Percentiles rank a stretch among this genome's conserved stretches.
Conservation (phyloP, 495 filamentous ascomycete genomes). For the Letharia columbiana region DNA sequence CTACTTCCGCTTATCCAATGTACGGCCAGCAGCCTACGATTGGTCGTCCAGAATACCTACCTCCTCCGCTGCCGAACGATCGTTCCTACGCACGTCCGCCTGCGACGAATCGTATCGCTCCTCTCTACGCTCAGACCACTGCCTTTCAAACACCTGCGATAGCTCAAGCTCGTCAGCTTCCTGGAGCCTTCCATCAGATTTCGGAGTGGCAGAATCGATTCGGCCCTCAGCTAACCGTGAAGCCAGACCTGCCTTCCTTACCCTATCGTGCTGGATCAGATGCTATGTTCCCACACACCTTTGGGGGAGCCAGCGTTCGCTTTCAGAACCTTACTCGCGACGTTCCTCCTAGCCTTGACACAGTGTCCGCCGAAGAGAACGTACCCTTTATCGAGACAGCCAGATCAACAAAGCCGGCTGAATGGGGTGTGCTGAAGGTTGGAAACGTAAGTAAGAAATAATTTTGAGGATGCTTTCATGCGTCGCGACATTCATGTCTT, state of each 20-base stretch:
- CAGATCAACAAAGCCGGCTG: slow-evolving; percentile 19
- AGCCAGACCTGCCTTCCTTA: slow-evolving; percentile 17
- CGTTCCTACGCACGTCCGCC: slow-evolving; percentile 15
- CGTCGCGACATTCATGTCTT: neutral
- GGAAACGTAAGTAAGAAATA: slow-evolving; percentile 36
- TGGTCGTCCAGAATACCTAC: neutral
- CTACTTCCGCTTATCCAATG: neutral
- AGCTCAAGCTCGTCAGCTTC: slow-evolving; percentile 4
- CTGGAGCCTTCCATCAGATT: neutral
- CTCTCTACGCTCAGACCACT: slow-evolving; percentile 7
- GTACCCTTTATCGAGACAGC: slow-evolving; percentile 23
- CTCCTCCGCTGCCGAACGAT: slow-evolving; percentile 9
- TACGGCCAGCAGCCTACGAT: neutral
- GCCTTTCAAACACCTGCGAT: slow-evolving; percentile 3
- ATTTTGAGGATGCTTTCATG: neutral
- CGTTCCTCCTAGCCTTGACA: slow-evolving; percentile 11
- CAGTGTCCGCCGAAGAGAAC: slow-evolving; percentile 10
- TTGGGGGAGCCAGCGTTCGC: slow-evolving; percentile 18
- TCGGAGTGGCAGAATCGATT: slow-evolving; percentile 20
- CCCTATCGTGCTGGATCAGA: slow-evolving; percentile 25
- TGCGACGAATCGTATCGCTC: slow-evolving; percentile 18
- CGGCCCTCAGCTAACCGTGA: slow-evolving; percentile 2
- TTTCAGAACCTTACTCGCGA: slow-evolving; percentile 20
- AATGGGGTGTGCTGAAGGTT: slow-evolving; percentile 40
- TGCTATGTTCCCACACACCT: slow-evolving; percentile 19